phyloP scores from a whole-genome alignment of 441 rosid genomes.

The Bruguiera hainesii region DNA sequence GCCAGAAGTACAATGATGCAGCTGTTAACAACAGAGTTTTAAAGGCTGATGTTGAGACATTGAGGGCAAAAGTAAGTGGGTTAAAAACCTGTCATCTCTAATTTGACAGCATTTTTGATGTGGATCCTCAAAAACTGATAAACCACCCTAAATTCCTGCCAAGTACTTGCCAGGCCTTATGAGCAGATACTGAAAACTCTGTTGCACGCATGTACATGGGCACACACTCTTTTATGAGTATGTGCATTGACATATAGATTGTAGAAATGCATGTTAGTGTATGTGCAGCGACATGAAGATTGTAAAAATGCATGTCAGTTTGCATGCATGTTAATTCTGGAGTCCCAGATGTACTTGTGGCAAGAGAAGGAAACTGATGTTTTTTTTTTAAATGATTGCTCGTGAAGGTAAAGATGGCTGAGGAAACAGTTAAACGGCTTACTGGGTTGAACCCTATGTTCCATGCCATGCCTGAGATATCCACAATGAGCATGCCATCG shows the following conservation, averaged over 20 bases:
- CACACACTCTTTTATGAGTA: neutral
- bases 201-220: neutral
- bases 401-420: conserved; percentile 93
- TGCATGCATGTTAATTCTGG: neutral
- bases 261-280: neutral
- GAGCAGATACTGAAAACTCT: neutral
- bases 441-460: conserved; percentile 70
- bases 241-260: neutral
- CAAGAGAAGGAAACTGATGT: neutral
- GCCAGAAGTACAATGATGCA: conserved; percentile 72
- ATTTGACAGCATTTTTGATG: conserved; percentile 6
- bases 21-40: conserved; percentile 89
- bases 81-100: neutral
- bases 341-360: neutral
- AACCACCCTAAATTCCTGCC: neutral
- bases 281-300: neutral
- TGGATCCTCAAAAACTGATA: neutral
- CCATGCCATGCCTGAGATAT: conserved; percentile 46
- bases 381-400: conserved; percentile 9
- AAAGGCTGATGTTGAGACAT: conserved; percentile 89
- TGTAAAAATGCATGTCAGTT: neutral
- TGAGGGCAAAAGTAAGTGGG: conserved; percentile 71
- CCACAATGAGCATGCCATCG: conserved; percentile 40
- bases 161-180: neutral
- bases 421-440: conserved; percentile 79